These are phyloP conservation scores for Xylaria arbuscula DNA, from an alignment of 2,329 filamentous ascomycete species.

Conservation along the genomic window DNA sequence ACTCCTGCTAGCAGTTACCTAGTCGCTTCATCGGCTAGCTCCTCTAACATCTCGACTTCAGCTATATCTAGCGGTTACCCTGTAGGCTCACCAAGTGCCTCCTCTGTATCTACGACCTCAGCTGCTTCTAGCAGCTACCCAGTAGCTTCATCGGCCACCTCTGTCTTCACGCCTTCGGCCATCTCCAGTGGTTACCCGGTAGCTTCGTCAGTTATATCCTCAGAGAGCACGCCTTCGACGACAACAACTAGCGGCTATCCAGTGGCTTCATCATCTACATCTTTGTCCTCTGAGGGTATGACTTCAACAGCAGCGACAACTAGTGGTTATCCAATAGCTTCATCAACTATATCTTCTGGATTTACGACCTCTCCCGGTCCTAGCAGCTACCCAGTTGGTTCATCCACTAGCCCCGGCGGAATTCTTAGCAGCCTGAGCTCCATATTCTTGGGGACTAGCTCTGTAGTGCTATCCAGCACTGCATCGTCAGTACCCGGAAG, in stretches of 20 bases:
- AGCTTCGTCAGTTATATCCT: slow-evolving; percentile 7
- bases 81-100: slow-evolving; percentile 19
- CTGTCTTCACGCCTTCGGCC: background rate
- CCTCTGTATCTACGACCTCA: background rate
- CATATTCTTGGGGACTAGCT: slow-evolving; percentile 43
- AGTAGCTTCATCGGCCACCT: slow-evolving; percentile 7
- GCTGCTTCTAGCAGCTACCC: slow-evolving; percentile 1
- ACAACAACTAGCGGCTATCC: slow-evolving; percentile 32
- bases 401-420: slow-evolving; percentile 40
- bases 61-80: slow-evolving; percentile 32
- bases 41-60: slow-evolving; percentile 8
- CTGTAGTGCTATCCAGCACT: slow-evolving; percentile 20
- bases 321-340: no score
- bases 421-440: slow-evolving; percentile 49
- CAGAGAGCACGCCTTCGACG: slow-evolving; percentile 4
- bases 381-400: slow-evolving; percentile 36
- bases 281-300: background rate
- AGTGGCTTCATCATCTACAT: slow-evolving; percentile 20
- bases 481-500: slow-evolving; percentile 1
- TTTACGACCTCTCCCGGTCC: slow-evolving; percentile 32
- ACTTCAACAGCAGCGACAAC: no score
- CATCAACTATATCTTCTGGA: slow-evolving; percentile 5
- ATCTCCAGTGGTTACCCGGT: background rate
- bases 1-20: slow-evolving; percentile 1
- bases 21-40: slow-evolving; percentile 7